Conservation (phyloP, 331 rosid genomes). For the Stylosanthes scabra region DNA sequence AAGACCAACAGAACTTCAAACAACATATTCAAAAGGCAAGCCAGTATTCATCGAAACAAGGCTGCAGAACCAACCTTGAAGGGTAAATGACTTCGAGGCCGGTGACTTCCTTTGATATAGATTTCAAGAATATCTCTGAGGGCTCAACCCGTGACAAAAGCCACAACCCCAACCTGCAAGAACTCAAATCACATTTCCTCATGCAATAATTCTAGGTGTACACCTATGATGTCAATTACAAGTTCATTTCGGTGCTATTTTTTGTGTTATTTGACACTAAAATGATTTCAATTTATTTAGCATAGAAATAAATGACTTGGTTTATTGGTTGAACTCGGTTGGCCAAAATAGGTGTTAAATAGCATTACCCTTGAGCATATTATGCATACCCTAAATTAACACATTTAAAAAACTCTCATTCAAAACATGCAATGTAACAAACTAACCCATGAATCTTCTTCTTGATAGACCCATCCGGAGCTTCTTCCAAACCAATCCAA, state of each 20-base stretch:
- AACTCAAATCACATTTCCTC: constrained; percentile 2
- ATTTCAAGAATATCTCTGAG: constrained; percentile 84
- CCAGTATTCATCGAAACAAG: constrained; percentile 2
- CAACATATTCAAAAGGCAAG: not conserved
- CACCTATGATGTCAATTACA: no score
- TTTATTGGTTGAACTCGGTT: no score
- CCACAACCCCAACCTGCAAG: constrained; percentile 73
- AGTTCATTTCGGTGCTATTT: no score
- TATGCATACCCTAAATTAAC: not conserved
- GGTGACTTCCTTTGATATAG: constrained; percentile 77
- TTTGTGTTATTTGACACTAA: no score
- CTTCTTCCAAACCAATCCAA: constrained; percentile 78
- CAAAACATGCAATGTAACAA: not conserved
- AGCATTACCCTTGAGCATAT: not conserved
- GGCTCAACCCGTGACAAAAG: constrained; percentile 88
- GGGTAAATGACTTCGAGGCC: constrained; percentile 83
- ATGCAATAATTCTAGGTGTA: no score
- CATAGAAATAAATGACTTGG: no score
- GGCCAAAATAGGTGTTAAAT: no score
- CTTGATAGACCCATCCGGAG: constrained; percentile 72
- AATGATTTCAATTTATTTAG: no score
- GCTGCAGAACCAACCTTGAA: constrained; percentile 59
- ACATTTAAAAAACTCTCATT: not conserved
- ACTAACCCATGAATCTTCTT: constrained; percentile 78
- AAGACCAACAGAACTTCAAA: constrained; percentile 8